Conservation (phyloP, 1,284 basidiomycete genomes). For the Gastroboletus turbinatus region DNA sequence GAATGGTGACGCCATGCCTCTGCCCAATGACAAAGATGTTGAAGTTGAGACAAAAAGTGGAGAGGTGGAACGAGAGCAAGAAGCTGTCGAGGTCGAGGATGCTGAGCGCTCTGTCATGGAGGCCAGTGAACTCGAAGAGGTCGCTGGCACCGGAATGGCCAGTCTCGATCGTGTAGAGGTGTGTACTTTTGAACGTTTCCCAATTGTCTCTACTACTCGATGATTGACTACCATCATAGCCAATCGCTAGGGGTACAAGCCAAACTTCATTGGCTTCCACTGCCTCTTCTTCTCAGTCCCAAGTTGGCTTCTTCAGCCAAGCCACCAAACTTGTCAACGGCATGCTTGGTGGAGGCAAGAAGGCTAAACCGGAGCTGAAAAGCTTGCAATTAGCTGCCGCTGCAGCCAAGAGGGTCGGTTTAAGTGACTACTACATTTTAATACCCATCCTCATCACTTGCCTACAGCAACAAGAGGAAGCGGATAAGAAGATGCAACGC, state of each 20-base stretch:
- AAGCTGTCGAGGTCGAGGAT: slow-evolving; percentile 33
- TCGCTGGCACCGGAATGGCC: slow-evolving; percentile 38
- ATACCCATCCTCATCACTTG: slow-evolving; percentile 6
- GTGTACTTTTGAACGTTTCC: not conserved
- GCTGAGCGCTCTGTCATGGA: slow-evolving; percentile 32
- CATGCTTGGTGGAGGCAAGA: slow-evolving; percentile 61
- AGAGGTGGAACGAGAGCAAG: slow-evolving; percentile 35
- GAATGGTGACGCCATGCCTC: slow-evolving; percentile 11
- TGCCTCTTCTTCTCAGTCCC: slow-evolving; percentile 53
- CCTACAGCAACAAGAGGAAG: slow-evolving; percentile 80
- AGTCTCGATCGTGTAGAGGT: slow-evolving; percentile 45
- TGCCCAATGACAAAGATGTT: slow-evolving; percentile 10
- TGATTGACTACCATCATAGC: slow-evolving; percentile 12
- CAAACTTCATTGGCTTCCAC: slow-evolving; percentile 53
- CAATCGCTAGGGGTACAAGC: slow-evolving; percentile 40
- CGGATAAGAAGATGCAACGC: slow-evolving; percentile 72
- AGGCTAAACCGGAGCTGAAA: slow-evolving; percentile 73
- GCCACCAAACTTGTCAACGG: slow-evolving; percentile 65
- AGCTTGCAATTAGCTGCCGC: slow-evolving; percentile 77
- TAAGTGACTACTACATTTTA: not conserved
- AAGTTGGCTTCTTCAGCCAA: slow-evolving; percentile 62
- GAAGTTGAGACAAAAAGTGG: slow-evolving; percentile 12
- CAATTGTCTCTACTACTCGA: not conserved
- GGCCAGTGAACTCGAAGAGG: slow-evolving; percentile 43
- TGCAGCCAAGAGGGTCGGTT: slow-evolving; percentile 78